These are phyloP conservation scores for Blastocystis sp. DNA, from an alignment of 352 stramenopile species.

Conservation along the genomic window DNA sequence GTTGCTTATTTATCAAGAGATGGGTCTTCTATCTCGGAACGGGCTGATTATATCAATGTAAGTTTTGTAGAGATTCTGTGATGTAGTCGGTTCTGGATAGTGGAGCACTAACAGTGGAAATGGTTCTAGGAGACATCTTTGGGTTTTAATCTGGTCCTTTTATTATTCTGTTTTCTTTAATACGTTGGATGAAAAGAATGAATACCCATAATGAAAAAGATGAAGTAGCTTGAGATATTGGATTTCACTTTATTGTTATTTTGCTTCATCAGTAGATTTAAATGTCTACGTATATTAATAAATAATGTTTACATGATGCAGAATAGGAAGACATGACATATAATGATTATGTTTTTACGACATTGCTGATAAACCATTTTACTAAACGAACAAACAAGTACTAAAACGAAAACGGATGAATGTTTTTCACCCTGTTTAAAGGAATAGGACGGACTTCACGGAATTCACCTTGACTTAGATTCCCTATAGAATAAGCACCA, in stretches of 20 bases:
- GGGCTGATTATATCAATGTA: constrained; percentile 30
- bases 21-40: neutral
- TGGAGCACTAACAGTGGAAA: neutral
- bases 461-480: constrained; percentile 73
- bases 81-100: constrained; percentile 20
- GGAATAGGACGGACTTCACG: constrained; percentile 73
- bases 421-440: constrained; percentile 57
- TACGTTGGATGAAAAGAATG: neutral
- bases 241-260: neutral
- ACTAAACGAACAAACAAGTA: constrained; percentile 16
- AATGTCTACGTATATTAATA: constrained; percentile 61
- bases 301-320: constrained; percentile 61
- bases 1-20: constrained; percentile 29
- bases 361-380: constrained; percentile 53
- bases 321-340: constrained; percentile 59
- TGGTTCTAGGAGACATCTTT: constrained; percentile 55
- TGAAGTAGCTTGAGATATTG: neutral
- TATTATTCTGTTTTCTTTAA: neutral
- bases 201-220: constrained; percentile 48
- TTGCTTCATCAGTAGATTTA: constrained; percentile 60
- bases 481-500: constrained; percentile 76
- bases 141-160: constrained; percentile 8
- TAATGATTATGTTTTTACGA: constrained; percentile 23
- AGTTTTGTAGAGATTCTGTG: neutral
- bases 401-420: constrained; percentile 2